Evolutionary conservation across 2,329 filamentous ascomycete species (phyloP), one percentile per base, ranked within the genome.

Genomic region (Bipolaris bicolor): DNA sequence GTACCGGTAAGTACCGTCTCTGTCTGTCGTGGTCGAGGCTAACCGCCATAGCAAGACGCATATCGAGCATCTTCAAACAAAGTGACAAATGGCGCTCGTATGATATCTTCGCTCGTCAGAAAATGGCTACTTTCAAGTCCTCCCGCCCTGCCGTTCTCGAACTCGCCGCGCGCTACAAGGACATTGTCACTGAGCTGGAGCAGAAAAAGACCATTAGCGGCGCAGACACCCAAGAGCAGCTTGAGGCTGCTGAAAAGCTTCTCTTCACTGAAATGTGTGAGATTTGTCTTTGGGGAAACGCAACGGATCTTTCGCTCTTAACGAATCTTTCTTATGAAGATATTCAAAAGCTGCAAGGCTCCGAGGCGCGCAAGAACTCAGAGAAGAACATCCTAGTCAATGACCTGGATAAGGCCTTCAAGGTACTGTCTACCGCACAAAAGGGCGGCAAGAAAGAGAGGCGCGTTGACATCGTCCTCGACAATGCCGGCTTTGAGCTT

Each of bases 241-340:
- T 87, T 48, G 84, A 86, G 29, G 85, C 89, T 54, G 88, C 90
- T 0, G 90, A 96, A 73, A 86, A 87, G 72, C 78, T 93, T 0
- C 80, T 97, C 24, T 98, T 98, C 79, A 83, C 83, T 22, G 94
- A 98, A 74, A 96, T 98, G 90, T 93, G 89, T 77, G 92, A 97
- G 81, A 95, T 97, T 67, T 97, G 93, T 74, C 85, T 98, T 1
- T 98, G 94, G 94, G 94, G 94, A 10, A 98, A 98, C 75, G 95
- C 94, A 1, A 98, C 94, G 0, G 95, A 98, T 75, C 82, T 98
- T 13, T 96, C 92, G 0, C 88, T 98, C 18, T 83, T 98, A 53
- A 97, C 93, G 0, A 92, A 89, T 67, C 84, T 97, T 54, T 91
- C 90, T 1, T 97, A 97, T 76, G 93, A 97, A 69, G 95, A 98